Base-by-base conservation (phyloP, 73 alveolate species). In the Paramecium bursaria region DNA sequence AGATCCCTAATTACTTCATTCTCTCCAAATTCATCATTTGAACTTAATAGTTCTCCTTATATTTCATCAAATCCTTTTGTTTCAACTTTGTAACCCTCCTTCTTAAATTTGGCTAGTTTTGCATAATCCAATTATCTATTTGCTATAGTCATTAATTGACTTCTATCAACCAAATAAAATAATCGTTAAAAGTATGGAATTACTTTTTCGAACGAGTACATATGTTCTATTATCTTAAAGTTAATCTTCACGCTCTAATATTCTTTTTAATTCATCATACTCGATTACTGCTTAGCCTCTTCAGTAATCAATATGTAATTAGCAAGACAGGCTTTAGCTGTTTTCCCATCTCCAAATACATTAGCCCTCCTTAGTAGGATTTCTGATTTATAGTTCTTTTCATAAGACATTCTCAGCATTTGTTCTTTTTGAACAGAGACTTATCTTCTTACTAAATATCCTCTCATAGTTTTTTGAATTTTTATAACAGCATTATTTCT, bases 261-360 rank as follows among this genome's bases (percentile, higher is more conserved):
- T 67, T 67, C 82, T 39, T 57, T 67, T 42, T 67, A n/a, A 39
- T 57, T 57, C 82, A 67, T 67, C 4, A 67, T 7, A 33, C 60
- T 39, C 19, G 27, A 39, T 4, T 3, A 10, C 2, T 53, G 82
- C 33, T 67, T 57, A 0, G 55, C 35, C 30, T 26, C 44, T 22
- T 67, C 82, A 39, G 50, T 67, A 1, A 25, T 35, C 21, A 67
- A 42, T 17, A 39, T 39, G 11, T 39, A 42, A 17, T 53, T 67
- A 0, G 82, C 44, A 17, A 67, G 27, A 42, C 82, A 19, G 7
- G 82, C 82, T 1, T 47, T 67, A 31, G 23, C 21, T 39, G 26
- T 42, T 57, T 21, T 67, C 15, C 35, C 82, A 25, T 44, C 26
- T 15, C 82, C 82, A 67, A 39, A 67, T 35, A 67, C 17, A 0